Evolutionary conservation across 164 flowering plant genomes (phyloP).

Genomic region (Magnolia sinica): DNA sequence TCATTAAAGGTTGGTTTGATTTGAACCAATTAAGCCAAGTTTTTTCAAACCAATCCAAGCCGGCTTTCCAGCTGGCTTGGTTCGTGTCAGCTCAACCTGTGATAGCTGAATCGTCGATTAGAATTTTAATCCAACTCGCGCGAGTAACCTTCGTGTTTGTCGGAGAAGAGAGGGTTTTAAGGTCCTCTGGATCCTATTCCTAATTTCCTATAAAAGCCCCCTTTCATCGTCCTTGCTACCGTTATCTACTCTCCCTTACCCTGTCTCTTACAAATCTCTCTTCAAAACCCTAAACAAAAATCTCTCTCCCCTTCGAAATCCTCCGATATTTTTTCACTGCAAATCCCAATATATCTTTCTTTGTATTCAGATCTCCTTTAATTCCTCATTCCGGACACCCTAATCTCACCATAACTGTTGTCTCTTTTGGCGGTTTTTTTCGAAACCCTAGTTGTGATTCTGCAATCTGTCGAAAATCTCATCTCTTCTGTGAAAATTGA

Average conservation of each 20-base stretch:
- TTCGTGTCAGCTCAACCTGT: not conserved
- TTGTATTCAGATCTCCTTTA: not conserved
- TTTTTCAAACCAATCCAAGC: too few species aligned
- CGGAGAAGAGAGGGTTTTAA: not conserved
- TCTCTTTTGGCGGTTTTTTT: not conserved
- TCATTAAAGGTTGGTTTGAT: too few species aligned
- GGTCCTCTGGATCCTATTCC: not conserved
- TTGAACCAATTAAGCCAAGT: too few species aligned
- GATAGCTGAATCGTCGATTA: not conserved
- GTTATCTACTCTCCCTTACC: not conserved
- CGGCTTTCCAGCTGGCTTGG: too few species aligned
- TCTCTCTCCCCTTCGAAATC: not conserved
- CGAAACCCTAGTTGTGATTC: not conserved
- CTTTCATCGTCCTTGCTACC: not conserved
- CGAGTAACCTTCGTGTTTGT: not conserved
- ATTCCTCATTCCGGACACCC: not conserved
- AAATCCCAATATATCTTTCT: not conserved
- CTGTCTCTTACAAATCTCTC: not conserved
- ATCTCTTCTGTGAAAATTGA: not conserved
- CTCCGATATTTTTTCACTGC: too few species aligned
- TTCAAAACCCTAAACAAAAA: not conserved
- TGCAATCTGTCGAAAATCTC: not conserved
- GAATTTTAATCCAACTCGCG: not conserved
- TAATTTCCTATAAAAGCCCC: not conserved
- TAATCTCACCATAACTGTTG: not conserved